Evolutionary conservation across 2,329 filamentous ascomycete genomes (phyloP), one percentile per base, ranked within the genome.

Genomic region (Cytospora mali): DNA sequence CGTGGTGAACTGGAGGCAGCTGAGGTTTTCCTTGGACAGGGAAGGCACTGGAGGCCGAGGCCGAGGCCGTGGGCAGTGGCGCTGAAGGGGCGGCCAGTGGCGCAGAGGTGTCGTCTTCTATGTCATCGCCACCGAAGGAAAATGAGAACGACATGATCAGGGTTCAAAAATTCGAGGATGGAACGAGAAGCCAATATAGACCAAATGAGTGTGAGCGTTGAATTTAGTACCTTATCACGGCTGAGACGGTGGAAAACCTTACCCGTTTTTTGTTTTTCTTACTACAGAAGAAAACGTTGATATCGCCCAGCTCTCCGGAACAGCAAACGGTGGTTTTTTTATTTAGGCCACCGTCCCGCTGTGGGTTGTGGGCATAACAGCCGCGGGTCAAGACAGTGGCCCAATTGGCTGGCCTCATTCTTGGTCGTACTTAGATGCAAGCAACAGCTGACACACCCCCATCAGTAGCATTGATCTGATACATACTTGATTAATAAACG

Each of bases 41-140:
- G 68, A 89, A 89, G 18, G 86, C 86, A 66, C 79, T 77, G 58
- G 75, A 72, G 62, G 71, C 62, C 55, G 74, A 50, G 42, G n/a
- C 42, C 42, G 58, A 60, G 50, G 39, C 50, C 25, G 69, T 72
- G 67, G 70, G 65, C 61, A 67, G 69, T 58, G 50, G 35, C 23
- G 29, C 56, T 42, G 56, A 14, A 27, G 58, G 29, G 25, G 52
- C 46, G 27, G n/a, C 29, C 50, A 58, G 62, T 14, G 58, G 59
- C 39, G 58, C 27, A 53, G 52, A 48, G 31, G 75, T 75, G 35
- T 79, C 76, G 31, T 79, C 78, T 66, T 87, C 84, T 78, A 88
- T 89, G 68, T 89, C 86, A 64, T 88, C 86, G 33, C 86, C 86
- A 18, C 80, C 77, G 70, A 88, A 88, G 21, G 80, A 81, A 69